Evolutionary conservation across 2,329 filamentous ascomycete species (phyloP), one percentile per base, ranked within the genome.

Genomic region (Sporothrix euskadiensis): DNA sequence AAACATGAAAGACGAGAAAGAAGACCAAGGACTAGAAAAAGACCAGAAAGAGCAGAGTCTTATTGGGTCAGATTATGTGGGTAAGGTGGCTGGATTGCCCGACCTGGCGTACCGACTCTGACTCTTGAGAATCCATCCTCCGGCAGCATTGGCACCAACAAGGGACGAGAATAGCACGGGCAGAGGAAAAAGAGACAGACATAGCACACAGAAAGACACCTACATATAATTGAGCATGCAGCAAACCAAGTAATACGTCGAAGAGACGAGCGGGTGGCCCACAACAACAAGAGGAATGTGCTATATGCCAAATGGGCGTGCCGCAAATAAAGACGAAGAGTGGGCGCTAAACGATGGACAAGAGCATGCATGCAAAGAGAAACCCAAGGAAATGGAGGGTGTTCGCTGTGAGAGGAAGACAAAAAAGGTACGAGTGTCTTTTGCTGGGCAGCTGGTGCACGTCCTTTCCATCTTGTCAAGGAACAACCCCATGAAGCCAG

Each of bases 121-220:
- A 35, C 35, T 35, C 35, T 39, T 41, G 30, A 39, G 16, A 22
- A 63, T 41, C 57, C 32, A 41, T 12, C 14, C 9, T 44, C 35
- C 39, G 35, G 59, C 59, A 63, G 59, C 59, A 63, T 8, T 44
- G 59, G n/a, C 59, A 63, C 8, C 22, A 66, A 44, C n/a, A 66
- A 47, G 35, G 39, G 22, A 66, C 39, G 61, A 66, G 61, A 47
- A 66, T 47, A 47, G 61, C 61, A 66, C 61, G 39, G 61, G 22
- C 39, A 66, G 61, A 47, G n/a, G 6, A 5, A 26, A 65, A 26
- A n/a, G 19, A 1, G 19, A 16, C 32, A n/a, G 2, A 16, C 35
- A 35, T 8, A 35, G 8, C 8, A 32, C 8, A 59, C 54, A 54
- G 14, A 30, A 47, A 22, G 22, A 47, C 61, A 10, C 41, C n/a